phyloP scores from a whole-genome alignment of 192 early-diverging fungal species.

The Coemansia sp. region DNA sequence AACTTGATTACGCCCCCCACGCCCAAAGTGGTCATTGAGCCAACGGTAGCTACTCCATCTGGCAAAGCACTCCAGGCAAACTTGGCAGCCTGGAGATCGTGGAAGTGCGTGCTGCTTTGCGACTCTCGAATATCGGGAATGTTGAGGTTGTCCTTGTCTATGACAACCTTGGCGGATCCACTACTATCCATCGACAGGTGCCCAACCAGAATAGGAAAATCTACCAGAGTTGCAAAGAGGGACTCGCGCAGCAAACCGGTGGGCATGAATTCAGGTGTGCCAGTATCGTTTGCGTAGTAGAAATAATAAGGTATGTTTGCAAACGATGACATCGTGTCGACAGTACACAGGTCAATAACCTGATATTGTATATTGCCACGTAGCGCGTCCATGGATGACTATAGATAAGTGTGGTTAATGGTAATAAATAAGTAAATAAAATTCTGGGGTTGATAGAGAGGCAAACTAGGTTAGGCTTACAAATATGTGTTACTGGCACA shows the following conservation, averaged over 20 bases:
- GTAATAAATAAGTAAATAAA: neutral
- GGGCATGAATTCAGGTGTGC: constrained; percentile 4
- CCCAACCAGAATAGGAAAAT: constrained; percentile 8
- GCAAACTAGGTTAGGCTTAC: neutral
- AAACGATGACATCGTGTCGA: neutral
- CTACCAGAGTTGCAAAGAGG: neutral
- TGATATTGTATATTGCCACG: neutral
- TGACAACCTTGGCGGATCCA: neutral
- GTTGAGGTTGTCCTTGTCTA: constrained; percentile 7
- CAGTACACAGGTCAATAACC: neutral
- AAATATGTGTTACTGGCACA: neutral
- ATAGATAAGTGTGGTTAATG: neutral
- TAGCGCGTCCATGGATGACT: neutral
- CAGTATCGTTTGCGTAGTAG: neutral
- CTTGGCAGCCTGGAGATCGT: neutral
- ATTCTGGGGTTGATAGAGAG: neutral
- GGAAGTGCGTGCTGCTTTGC: neutral
- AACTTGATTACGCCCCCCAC: neutral
- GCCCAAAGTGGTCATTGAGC: neutral
- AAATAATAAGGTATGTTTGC: neutral
- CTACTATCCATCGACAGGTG: neutral
- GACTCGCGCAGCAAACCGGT: neutral
- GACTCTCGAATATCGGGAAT: neutral
- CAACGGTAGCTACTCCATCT: neutral
- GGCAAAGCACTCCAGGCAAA: constrained; percentile 17